Evolutionary conservation across 805 yeast genomes (phyloP).

Genomic region (Myxozyma udenii): DNA sequence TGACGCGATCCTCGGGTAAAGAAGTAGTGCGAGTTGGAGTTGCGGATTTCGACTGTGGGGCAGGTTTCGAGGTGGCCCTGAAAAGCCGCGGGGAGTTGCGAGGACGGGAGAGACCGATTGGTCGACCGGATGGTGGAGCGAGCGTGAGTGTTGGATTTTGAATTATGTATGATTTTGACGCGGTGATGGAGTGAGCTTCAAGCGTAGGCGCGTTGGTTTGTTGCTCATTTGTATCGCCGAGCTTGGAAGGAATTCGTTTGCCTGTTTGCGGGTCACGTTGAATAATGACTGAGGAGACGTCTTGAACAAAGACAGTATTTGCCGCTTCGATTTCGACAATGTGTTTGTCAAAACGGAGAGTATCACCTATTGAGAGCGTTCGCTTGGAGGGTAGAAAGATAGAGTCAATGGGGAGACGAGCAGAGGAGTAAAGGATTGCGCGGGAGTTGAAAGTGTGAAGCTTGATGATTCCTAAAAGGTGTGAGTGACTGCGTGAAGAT

Average conservation of each 20-base stretch:
- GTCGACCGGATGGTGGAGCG: not conserved
- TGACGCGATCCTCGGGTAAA: too few species aligned
- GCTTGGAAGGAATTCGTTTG: too few species aligned
- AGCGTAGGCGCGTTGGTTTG: too few species aligned
- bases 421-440: conserved; percentile 36
- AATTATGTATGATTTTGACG: too few species aligned
- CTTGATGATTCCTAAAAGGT: conserved; percentile 23
- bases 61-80: not conserved
- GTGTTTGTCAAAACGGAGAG: conserved; percentile 32
- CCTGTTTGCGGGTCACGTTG: not conserved
- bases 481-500: not conserved
- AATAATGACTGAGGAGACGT: conserved; percentile 6
- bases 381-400: conserved; percentile 5
- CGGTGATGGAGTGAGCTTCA: too few species aligned
- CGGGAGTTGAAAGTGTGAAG: conserved; percentile 32
- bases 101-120: not conserved
- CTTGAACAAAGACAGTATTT: conserved; percentile 8
- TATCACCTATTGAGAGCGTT: conserved; percentile 28
- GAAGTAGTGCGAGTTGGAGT: too few species aligned
- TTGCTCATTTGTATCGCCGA: too few species aligned
- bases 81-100: not conserved
- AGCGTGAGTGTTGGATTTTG: not conserved
- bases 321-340: conserved; percentile 34
- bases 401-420: conserved; percentile 30
- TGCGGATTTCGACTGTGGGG: not conserved